A percentile compares a stretch with the other conserved stretches of the same genome.
Evolutionary conservation across 2,329 filamentous ascomycete species (phyloP).

Genomic region (Moelleriella libera): DNA sequence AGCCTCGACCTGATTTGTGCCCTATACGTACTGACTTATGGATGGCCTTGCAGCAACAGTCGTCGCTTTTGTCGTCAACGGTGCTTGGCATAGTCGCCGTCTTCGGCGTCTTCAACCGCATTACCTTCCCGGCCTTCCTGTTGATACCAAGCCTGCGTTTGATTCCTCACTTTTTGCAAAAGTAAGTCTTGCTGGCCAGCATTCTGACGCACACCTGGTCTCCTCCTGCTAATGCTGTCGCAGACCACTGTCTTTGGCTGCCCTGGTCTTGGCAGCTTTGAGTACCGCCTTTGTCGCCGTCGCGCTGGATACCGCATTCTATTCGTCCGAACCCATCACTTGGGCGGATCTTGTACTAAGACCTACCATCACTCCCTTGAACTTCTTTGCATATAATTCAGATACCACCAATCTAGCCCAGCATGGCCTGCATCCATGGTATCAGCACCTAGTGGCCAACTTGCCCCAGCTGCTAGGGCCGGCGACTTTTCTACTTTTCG

Average conservation of each 20-base stretch:
- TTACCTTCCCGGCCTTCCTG: slow-evolving; percentile 91
- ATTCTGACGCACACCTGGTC: neutral
- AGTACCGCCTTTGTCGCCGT: slow-evolving; percentile 61
- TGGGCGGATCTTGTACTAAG: slow-evolving; percentile 48
- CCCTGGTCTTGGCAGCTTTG: slow-evolving; percentile 49
- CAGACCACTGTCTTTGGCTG: slow-evolving; percentile 46
- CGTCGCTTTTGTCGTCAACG: slow-evolving; percentile 61
- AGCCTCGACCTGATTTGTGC: too few species aligned
- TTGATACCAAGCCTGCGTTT: slow-evolving; percentile 71
- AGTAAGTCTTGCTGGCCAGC: slow-evolving; percentile 34
- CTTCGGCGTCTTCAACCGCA: slow-evolving; percentile 87
- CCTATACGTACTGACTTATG: slow-evolving; percentile 5
- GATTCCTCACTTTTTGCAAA: slow-evolving; percentile 71
- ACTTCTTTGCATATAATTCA: slow-evolving; percentile 67
- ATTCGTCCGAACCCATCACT: slow-evolving; percentile 47
- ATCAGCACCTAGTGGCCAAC: slow-evolving; percentile 62
- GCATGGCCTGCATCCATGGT: slow-evolving; percentile 67
- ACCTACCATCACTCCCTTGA: slow-evolving; percentile 63
- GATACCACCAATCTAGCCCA: slow-evolving; percentile 54
- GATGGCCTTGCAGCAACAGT: slow-evolving; percentile 43
- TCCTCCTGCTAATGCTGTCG: neutral
- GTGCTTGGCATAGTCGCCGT: slow-evolving; percentile 70
- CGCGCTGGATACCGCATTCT: slow-evolving; percentile 75
- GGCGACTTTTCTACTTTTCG: slow-evolving; percentile 46
- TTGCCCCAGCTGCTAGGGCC: slow-evolving; percentile 58